Evolutionary conservation across 352 stramenopile species (phyloP), one percentile per base, ranked within the genome.

Genomic region (Globisporangium echinulatum): DNA sequence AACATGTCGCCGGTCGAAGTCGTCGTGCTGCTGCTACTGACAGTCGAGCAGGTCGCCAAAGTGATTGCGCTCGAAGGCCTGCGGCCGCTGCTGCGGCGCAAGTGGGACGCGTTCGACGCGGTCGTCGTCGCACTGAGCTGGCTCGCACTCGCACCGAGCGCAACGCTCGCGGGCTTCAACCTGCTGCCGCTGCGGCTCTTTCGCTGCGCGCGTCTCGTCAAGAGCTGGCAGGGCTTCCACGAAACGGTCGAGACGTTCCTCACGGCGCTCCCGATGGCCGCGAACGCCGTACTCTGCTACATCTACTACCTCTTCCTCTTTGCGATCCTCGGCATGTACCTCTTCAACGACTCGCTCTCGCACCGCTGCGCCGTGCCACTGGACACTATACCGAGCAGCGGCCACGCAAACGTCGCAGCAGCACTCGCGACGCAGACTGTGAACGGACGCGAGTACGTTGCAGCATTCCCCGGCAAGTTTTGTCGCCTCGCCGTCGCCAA

Each of bases 231-330:
- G 61, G 82, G 78, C 1, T 90, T 92, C 43, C 78, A 88, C 25
- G 80, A 88, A 46, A 84, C 88, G 9, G 79, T 92, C 44, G 81
- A 92, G 51, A 92, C 82, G 14, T 91, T 92, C 49, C 37, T 92
- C 38, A 60, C 72, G 1, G 71, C 85, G 37, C 61, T 94, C 25
- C 85, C 82, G 0, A 90, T 92, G 81, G 82, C 81, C 4, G 68
- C 54, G 0, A 90, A 90, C 46, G 81, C 85, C 7, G 63, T 91
- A 19, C 68, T 91, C 0, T 92, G 82, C 59, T 94, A 92, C 58
- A 82, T 74, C 54, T 94, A 94, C 67, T 94, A 92, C 54, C 70
- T 94, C 7, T 88, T 92, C 58, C 63, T 94, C 33, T 94, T 94
- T 54, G 82, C 82, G 8, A 90, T 92, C 42, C 67, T 94, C 14